Evolutionary conservation across 1,284 basidiomycete genomes (phyloP), one percentile per base, ranked within the genome.

Genomic region (Ceratobasidium sp.): DNA sequence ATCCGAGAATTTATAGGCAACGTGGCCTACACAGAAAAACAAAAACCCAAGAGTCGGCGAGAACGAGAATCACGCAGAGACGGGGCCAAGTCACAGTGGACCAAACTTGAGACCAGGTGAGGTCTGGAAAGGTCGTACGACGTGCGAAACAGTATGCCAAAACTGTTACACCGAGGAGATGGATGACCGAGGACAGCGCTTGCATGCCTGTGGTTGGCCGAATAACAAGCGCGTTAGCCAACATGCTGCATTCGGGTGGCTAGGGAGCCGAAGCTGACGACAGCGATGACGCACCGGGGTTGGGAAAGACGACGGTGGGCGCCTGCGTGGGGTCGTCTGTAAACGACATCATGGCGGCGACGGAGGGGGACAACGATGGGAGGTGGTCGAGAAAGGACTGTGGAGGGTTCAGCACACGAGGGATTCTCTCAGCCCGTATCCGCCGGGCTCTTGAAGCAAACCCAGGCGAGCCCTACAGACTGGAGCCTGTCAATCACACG

Each of bases 21-120:
- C 21, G 26, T 18, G 32, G 59, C 73, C 21, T 65, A 74, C 73
- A 71, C 28, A 64, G 39, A 39, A 72, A 74, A 6, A 74, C 65
- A 60, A 74, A 74, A 1, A 59, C 21, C 71, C 71, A 74, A 14
- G 72, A 73, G 69, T 73, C 67, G 26, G 71, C 48, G 48, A 75
- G 65, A 26, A 75, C 67, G 12, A 75, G 60, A 18, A 75, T 72
- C 14, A 74, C 70, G 39, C 70, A 73, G 39, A 75, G 53, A 3
- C 73, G 67, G 28, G 74, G 64, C 72, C 69, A 73, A n/a, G 69
- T 59, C 1, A 72, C 21, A 16, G 71, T 65, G 18, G 52, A 64
- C 61, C 62, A 72, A 32, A 62, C 43, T 18, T 59, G 64, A 9
- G 26, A 18, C 52, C 60, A 53, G n/a, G 59, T 34, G 30, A 72